Evolutionary conservation across 371 early-diverging fungal genomes (phyloP).

Genomic region (Haplosporangium sp.): DNA sequence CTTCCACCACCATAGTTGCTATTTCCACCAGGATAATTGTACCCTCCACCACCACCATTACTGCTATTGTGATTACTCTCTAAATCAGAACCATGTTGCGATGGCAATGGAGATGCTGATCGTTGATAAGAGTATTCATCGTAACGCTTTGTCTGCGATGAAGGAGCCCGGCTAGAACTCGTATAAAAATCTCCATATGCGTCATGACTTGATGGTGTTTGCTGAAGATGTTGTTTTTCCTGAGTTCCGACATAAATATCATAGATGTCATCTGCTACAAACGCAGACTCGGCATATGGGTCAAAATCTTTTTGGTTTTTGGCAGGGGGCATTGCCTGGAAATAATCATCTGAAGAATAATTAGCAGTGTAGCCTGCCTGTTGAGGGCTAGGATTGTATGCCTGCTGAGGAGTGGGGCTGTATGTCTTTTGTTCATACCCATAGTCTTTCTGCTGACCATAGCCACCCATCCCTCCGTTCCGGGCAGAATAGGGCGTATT

Average conservation of each 20-base stretch:
- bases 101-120: constrained; percentile 32
- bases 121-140: constrained; percentile 26
- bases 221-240: constrained; percentile 3
- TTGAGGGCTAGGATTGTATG: not conserved
- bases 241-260: constrained; percentile 13
- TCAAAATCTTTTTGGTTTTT: constrained; percentile 16
- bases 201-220: constrained; percentile 28
- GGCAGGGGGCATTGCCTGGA: constrained; percentile 20
- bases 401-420: not conserved
- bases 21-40: constrained; percentile 16
- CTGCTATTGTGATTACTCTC: constrained; percentile 29
- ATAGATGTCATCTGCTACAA: constrained; percentile 28
- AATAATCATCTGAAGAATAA: constrained; percentile 31
- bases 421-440: constrained; percentile 1
- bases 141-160: constrained; percentile 12
- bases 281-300: constrained; percentile 45
- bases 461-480: constrained; percentile 7
- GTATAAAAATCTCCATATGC: constrained; percentile 24
- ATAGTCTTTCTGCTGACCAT: not conserved
- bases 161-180: not conserved
- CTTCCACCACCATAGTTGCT: constrained; percentile 4
- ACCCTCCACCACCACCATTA: constrained; percentile 2
- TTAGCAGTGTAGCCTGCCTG: constrained; percentile 19
- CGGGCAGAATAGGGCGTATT: constrained; percentile 11
- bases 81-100: constrained; percentile 48